A percentile compares a stretch with the other conserved stretches of the same genome.
Conservation (phyloP, 345 rosid genomes). For the Eutrema yunnanense region DNA sequence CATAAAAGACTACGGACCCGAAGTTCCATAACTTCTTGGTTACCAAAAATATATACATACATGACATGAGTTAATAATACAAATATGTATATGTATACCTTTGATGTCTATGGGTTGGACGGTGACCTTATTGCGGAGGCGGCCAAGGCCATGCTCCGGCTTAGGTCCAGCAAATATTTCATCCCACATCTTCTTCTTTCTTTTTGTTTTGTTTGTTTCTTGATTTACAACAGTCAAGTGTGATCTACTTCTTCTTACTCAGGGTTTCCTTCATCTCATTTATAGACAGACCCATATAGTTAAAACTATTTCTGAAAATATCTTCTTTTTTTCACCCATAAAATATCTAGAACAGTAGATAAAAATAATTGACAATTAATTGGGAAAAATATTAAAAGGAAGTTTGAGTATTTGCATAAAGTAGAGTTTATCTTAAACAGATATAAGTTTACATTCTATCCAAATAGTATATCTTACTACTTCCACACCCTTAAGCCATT, state of each 20-base stretch:
- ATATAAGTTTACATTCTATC: neutral
- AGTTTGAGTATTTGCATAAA: neutral
- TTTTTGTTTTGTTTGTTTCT: neutral
- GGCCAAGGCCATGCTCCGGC: constrained; percentile 84
- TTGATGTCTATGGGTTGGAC: constrained; percentile 44
- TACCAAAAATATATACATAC: neutral
- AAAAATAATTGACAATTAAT: neutral
- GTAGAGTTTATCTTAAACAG: neutral
- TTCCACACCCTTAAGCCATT: neutral
- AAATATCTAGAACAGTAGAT: constrained; percentile 14
- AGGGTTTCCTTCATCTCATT: neutral
- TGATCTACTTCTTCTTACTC: neutral
- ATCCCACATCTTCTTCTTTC: constrained; percentile 58
- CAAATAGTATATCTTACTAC: neutral
- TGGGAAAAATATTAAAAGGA: neutral
- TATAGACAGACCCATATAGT: constrained; percentile 17
- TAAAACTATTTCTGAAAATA: constrained; percentile 10
- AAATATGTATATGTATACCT: constrained; percentile 4
- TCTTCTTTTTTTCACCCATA: neutral
- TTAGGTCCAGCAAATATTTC: constrained; percentile 85
- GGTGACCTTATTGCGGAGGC: constrained; percentile 49
- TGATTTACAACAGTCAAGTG: neutral
- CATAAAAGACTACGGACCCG: neutral
- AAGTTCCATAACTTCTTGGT: neutral
- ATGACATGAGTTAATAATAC: neutral